Evolutionary conservation across 1,284 basidiomycete species (phyloP).

Genomic region (Cutaneotrichosporon arboriforme): DNA sequence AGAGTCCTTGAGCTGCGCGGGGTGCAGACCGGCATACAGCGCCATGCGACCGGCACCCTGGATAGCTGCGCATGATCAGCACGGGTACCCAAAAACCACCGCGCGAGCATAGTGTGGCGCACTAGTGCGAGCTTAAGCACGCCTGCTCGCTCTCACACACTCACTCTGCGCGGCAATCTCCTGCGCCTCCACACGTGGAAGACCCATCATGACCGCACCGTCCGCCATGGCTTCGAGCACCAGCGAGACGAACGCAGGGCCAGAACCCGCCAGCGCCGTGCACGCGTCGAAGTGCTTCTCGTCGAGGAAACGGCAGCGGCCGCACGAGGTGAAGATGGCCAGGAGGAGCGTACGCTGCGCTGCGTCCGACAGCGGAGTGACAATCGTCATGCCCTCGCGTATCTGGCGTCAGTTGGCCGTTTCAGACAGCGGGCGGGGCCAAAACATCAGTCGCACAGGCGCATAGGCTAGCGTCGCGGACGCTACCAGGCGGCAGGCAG

Average conservation of each 20-base stretch:
- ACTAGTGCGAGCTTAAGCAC: background rate
- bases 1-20: conserved; percentile 93
- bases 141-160: too few relatives aligned
- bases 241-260: conserved; percentile 93
- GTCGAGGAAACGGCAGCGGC: conserved; percentile 85
- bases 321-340: conserved; percentile 92
- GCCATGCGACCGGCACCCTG: conserved; percentile 98
- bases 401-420: conserved; percentile 58
- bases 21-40: conserved; percentile 78
- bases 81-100: background rate
- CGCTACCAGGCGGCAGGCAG: too few relatives aligned
- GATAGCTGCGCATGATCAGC: conserved; percentile 59
- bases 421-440: too few relatives aligned
- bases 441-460: too few relatives aligned
- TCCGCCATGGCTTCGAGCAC: conserved; percentile 99
- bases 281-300: conserved; percentile 98
- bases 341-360: conserved; percentile 68
- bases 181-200: conserved; percentile 86
- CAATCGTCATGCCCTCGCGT: conserved; percentile 92
- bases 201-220: conserved; percentile 99
- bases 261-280: conserved; percentile 91
- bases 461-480: background rate
- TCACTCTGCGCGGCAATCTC: conserved; percentile 94
- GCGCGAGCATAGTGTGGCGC: too few relatives aligned
- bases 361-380: conserved; percentile 54